A percentile compares a stretch with the other conserved stretches of the same genome.
Evolutionary conservation across 176 grass and related monocot species (phyloP).

Genomic region (Hordeum marinum): DNA sequence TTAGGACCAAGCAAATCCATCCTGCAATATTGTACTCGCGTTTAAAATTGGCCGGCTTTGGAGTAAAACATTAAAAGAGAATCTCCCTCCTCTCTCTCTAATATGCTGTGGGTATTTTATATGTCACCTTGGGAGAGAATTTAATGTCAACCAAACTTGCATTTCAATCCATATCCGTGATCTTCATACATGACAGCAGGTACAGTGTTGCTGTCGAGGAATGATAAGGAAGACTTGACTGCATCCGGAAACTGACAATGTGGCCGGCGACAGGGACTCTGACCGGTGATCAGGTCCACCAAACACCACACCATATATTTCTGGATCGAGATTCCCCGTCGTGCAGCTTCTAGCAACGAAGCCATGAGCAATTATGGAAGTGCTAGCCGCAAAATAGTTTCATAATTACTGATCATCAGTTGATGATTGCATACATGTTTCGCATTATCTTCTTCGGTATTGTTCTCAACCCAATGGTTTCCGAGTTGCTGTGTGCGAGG

Average conservation of each 20-base stretch:
- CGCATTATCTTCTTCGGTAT: not conserved
- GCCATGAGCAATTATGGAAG: not conserved
- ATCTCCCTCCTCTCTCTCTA: not conserved
- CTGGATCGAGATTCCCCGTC: not conserved
- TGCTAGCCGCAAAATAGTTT: not conserved
- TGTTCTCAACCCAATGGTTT: not conserved
- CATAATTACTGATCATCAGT: not conserved
- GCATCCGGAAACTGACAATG: conserved; percentile 5
- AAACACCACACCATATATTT: not conserved
- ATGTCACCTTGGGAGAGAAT: conserved; percentile 4
- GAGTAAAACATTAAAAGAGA: conserved; percentile 52
- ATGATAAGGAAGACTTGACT: conserved; percentile 33
- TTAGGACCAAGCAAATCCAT: conserved; percentile 47
- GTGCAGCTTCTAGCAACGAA: not conserved
- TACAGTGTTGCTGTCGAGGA: conserved; percentile 41
- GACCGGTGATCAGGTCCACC: not conserved
- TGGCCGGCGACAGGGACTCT: conserved; percentile 1
- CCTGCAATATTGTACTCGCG: not conserved
- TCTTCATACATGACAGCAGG: not conserved
- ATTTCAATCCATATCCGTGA: conserved; percentile 25
- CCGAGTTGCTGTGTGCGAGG: not conserved
- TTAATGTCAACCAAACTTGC: not conserved
- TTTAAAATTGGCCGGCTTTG: conserved; percentile 20
- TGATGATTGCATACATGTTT: not conserved
- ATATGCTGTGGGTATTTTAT: conserved; percentile 14